Conservation (phyloP, 306 rosid species). For the Gastrolobium bilobum region DNA sequence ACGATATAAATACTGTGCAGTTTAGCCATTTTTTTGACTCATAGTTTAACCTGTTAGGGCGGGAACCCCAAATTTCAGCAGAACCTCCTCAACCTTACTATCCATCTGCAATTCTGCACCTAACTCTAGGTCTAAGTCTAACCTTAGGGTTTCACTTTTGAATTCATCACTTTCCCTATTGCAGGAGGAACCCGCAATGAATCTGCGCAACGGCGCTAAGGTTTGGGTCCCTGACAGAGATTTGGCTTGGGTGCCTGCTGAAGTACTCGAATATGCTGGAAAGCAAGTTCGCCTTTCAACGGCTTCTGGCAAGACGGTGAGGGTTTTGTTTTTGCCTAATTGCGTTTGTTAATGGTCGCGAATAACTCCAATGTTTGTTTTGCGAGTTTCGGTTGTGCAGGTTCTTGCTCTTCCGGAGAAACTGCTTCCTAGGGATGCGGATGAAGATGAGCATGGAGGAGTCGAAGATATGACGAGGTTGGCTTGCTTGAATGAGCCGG, state of each 20-base stretch:
- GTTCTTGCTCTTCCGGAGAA: conserved; percentile 65
- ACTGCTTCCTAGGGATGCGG: conserved; percentile 82
- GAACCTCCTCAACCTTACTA: conserved; percentile 31
- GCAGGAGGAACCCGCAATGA: conserved; percentile 60
- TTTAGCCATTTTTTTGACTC: conserved; percentile 60
- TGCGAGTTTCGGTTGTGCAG: conserved; percentile 50
- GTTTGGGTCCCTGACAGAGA: conserved; percentile 86
- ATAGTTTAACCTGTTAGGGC: conserved; percentile 68
- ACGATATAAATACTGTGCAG: conserved; percentile 56
- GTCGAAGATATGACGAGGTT: conserved; percentile 94
- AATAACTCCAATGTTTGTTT: neutral
- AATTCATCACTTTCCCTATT: neutral
- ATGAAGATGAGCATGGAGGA: conserved; percentile 96
- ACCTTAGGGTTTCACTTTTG: conserved; percentile 61
- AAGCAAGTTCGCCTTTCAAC: conserved; percentile 62
- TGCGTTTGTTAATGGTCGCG: neutral
- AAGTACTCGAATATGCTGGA: conserved; percentile 59
- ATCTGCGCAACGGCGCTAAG: conserved; percentile 81
- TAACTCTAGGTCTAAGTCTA: conserved; percentile 5
- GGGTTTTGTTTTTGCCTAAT: neutral
- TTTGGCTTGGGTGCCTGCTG: conserved; percentile 83
- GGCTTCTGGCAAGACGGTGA: conserved; percentile 74
- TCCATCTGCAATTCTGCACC: too few species aligned
- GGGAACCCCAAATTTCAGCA: conserved; percentile 80
- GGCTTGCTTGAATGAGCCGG: conserved; percentile 95